Percentiles rank a stretch among this genome's conserved stretches.
Conservation (phyloP, 768 basidiomycete genomes). For the Amyloporia xantha region DNA sequence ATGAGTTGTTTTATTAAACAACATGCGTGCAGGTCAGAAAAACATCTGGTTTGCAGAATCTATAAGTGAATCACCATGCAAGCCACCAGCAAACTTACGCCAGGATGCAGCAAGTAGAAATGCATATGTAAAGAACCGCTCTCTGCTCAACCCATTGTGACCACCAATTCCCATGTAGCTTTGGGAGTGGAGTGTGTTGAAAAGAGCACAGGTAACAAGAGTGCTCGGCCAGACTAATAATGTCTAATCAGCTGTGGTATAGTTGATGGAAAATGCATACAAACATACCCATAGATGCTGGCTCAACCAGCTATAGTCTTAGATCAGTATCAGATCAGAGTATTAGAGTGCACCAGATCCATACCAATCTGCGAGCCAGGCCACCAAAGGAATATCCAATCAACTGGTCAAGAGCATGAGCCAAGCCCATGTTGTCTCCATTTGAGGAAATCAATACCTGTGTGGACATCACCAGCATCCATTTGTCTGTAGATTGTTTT, state of each 20-base stretch:
- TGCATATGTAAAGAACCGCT: constrained; percentile 51
- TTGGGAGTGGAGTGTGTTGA: constrained; percentile 68
- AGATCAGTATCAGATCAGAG: no score
- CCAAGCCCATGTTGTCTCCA: no score
- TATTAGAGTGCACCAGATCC: no score
- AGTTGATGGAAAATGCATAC: neutral
- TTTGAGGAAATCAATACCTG: no score
- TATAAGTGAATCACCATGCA: neutral
- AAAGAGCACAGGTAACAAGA: constrained; percentile 61
- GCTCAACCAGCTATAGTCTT: constrained; percentile 68
- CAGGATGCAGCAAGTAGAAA: no score
- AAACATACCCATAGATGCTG: constrained; percentile 47
- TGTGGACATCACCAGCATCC: no score
- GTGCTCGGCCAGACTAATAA: constrained; percentile 63
- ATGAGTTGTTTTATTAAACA: no score
- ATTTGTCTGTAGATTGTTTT: no score
- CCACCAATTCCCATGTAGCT: constrained; percentile 48
- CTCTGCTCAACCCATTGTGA: constrained; percentile 48
- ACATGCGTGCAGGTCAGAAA: no score
- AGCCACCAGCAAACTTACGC: constrained; percentile 17
- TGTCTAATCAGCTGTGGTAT: neutral
- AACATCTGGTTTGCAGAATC: neutral
- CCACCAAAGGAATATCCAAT: no score
- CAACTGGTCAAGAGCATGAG: no score
- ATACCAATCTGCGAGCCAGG: no score